These are phyloP conservation scores for Dactylis glomerata DNA, from an alignment of 176 grass and related monocot genomes.

Conservation along the genomic window DNA sequence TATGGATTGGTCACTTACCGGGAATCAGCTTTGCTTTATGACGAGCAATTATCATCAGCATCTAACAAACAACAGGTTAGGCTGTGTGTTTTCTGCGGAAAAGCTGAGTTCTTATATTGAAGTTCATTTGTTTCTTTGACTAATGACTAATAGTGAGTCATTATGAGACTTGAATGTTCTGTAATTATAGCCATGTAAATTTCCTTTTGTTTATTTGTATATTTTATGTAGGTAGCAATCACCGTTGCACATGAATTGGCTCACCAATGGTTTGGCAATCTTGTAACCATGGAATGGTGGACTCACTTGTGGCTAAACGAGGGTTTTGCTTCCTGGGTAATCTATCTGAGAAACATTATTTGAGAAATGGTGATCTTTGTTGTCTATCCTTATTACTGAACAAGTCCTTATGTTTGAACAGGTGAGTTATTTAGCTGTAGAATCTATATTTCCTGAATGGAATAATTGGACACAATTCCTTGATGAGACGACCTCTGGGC, in stretches of 20 bases:
- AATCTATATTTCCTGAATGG: constrained; percentile 85
- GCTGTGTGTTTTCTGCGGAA: not conserved
- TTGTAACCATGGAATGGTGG: constrained; percentile 99
- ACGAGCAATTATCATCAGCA: constrained; percentile 71
- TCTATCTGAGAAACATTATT: not conserved
- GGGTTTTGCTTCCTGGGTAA: constrained; percentile 97
- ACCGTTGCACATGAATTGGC: constrained; percentile 95
- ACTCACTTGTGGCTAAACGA: constrained; percentile 97
- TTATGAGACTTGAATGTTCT: not conserved
- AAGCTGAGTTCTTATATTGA: not conserved
- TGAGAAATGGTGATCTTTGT: not conserved
- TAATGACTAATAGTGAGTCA: not conserved
- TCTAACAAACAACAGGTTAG: constrained; percentile 69
- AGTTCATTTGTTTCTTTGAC: constrained; percentile 9
- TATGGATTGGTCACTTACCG: constrained; percentile 93
- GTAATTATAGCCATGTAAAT: constrained; percentile 3
- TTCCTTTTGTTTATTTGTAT: not conserved
- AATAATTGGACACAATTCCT: constrained; percentile 98
- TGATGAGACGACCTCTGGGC: constrained; percentile 67
- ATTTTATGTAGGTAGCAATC: constrained; percentile 65
- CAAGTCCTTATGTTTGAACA: constrained; percentile 32
- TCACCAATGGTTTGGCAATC: constrained; percentile 99
- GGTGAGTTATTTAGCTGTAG: constrained; percentile 90
- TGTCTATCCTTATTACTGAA: constrained; percentile 2
- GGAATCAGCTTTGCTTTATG: constrained; percentile 80